Conservation (phyloP, 73 alveolate species). For the Tetrahymena borealis region DNA sequence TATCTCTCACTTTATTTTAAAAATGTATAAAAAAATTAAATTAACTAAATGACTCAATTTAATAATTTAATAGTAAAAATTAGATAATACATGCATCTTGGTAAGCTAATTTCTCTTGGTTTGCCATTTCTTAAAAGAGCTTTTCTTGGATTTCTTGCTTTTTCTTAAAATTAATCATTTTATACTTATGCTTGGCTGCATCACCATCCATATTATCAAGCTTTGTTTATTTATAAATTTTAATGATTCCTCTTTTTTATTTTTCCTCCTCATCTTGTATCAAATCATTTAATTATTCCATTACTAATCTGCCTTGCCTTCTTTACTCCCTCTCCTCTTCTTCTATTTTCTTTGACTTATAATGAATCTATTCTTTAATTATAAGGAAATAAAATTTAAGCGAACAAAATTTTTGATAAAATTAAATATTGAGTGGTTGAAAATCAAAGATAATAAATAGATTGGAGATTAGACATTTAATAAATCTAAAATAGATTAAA, state of each 20-base stretch:
- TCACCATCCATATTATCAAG: not conserved
- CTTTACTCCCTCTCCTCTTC: not conserved
- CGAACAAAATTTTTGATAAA: no score
- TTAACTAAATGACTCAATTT: no score
- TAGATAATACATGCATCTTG: not conserved
- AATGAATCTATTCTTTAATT: not conserved
- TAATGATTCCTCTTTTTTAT: not conserved
- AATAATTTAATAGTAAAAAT: not conserved
- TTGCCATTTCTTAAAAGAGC: not conserved
- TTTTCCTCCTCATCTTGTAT: not conserved
- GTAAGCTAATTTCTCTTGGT: not conserved
- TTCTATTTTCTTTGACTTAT: not conserved
- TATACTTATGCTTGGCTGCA: not conserved
- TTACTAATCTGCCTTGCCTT: not conserved
- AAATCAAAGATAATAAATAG: no score
- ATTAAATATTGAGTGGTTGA: not conserved
- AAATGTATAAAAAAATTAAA: not conserved
- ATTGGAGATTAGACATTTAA: no score
- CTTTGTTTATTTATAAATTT: not conserved
- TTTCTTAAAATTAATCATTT: not conserved
- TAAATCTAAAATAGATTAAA: no score
- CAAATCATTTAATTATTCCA: not conserved
- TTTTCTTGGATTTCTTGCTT: not conserved
- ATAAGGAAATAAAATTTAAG: no score
- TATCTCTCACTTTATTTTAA: not conserved